A percentile compares a stretch with the other conserved stretches of the same genome.
phyloP scores from a whole-genome alignment of 495 filamentous ascomycete species.

The Lasiosphaeris hirsuta region DNA sequence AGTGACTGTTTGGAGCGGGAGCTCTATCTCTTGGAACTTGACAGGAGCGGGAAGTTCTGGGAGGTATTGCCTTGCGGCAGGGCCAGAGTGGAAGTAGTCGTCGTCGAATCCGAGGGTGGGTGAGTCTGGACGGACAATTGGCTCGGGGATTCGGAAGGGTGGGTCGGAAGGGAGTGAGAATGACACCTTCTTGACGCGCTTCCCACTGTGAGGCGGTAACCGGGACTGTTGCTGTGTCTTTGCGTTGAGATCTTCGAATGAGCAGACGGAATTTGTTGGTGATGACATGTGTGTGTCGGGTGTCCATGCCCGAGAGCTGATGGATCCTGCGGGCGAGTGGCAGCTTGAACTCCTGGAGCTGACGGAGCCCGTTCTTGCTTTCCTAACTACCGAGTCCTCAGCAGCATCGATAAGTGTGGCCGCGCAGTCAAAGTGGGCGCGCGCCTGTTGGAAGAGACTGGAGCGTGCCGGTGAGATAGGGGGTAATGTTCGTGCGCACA shows the following conservation, averaged over 20 bases:
- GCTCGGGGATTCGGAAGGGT: constrained; percentile 33
- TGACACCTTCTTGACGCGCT: constrained; percentile 49
- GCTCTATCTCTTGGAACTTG: constrained; percentile 27
- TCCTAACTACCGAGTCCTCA: constrained; percentile 35
- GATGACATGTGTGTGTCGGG: constrained; percentile 40
- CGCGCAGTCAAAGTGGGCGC: constrained; percentile 45
- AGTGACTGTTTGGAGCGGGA: constrained; percentile 13
- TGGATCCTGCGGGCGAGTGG: constrained; percentile 43
- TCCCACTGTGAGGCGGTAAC: constrained; percentile 15
- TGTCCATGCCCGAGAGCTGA: constrained; percentile 43
- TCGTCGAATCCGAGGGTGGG: constrained; percentile 45
- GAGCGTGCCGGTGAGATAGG: constrained; percentile 40
- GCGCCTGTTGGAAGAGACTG: constrained; percentile 46
- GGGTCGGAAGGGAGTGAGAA: constrained; percentile 37
- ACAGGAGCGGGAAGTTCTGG: constrained; percentile 15
- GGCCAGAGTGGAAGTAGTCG: constrained; percentile 26
- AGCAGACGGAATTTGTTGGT: constrained; percentile 41
- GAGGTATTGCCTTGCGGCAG: constrained; percentile 17
- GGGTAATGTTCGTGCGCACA: constrained; percentile 47
- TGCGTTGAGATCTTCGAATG: constrained; percentile 32
- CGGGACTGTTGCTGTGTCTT: constrained; percentile 21
- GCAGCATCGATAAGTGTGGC: constrained; percentile 38
- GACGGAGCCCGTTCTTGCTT: constrained; percentile 30
- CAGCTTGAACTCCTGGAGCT: constrained; percentile 38
- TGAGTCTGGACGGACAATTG: constrained; percentile 45